Evolutionary conservation across 78 protist genomes (phyloP), one percentile per base, ranked within the genome.

Genomic region (Mantamonas sphyraenae): DNA sequence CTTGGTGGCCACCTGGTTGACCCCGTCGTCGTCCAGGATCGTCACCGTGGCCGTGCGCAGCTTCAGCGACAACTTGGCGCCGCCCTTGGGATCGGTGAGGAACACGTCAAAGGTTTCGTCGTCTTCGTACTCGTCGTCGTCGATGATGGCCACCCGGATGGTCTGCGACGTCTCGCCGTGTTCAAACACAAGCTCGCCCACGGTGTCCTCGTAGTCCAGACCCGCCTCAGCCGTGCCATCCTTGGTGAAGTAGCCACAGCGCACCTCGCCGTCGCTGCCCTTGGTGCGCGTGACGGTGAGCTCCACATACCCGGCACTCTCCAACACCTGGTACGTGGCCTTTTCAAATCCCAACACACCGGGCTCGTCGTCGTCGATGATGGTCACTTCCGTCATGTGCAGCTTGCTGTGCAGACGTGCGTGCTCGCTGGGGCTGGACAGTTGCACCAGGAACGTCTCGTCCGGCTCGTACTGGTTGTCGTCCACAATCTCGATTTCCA

Each of bases 261-360:
- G 47, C 68, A 63, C 47, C 30, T 63, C 57, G 28, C 43, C 20
- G 19, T n/a, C n/a, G 68, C 28, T 63, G 40, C 33, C 68, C 68
- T 7, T 28, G 68, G 30, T 63, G 12, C 47, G 42, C 68, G 28
- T 42, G 40, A 42, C 22, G 8, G 12, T 63, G 34, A 14, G 16
- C 14, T 63, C 68, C 9, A 63, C 68, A 20, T 14, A 38, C 43
- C 16, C 8, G 68, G n/a, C n/a, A n/a, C n/a, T n/a, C n/a, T n/a
- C n/a, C n/a, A n/a, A n/a, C n/a, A n/a, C n/a, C n/a, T n/a, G n/a
- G n/a, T n/a, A n/a, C n/a, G n/a, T n/a, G n/a, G n/a, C n/a, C 24
- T 59, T 12, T 12, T 14, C 12, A 12, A 59, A 59, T 12, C 12
- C 64, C 30, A 59, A 34, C 45, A 34, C 12, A 8, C 64, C 64